Evolutionary conservation across 306 rosid species (phyloP), one percentile per base, ranked within the genome.

Genomic region (Quercus engelmannii): DNA sequence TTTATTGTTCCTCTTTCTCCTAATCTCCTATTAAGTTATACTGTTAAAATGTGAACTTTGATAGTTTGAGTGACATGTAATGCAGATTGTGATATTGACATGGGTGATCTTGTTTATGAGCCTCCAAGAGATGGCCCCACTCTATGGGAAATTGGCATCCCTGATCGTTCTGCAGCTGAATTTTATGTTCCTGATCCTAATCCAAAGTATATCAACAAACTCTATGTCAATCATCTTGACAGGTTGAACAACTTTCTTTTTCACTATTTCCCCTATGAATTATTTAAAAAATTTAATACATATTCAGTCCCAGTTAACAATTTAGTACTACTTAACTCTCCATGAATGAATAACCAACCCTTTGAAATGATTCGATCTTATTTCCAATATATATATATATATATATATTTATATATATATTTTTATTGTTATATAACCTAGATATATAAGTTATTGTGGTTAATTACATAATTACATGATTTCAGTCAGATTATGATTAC

Each of bases 121-220:
- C 91, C 97, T 11, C 97, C 91, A 43, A 91, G 99, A 86, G 86
- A 87, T 78, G 99, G 97, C 8, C 91, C 97, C 6, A 95, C 98
- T 23, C 63, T 91, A 64, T 94, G 99, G 99, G 99, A 94, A 91
- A 94, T 94, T 64, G 97, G 97, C 55, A 75, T 89, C 63, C 99
- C 99, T 20, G 94, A 95, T 85, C 97, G 98, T 30, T 81, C 97
- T 5, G 98, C 99, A 20, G 89, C 90, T 26, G 97, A 92, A 76
- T 92, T 95, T 80, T 92, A 85, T 74, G 85, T 87, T 73, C 98
- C 97, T 21, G 94, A 91, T 83, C 97, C 99, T 33, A 84, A 91
- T 80, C 97, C 97, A 13, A 88, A 74, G 74, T 91, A 90, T 33
- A 81, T 91, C 80, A 95, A 95, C 84, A 90, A 88, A 71, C 89